Conservation (phyloP, 2,329 filamentous ascomycete genomes). For the Colletotrichum lupini region DNA sequence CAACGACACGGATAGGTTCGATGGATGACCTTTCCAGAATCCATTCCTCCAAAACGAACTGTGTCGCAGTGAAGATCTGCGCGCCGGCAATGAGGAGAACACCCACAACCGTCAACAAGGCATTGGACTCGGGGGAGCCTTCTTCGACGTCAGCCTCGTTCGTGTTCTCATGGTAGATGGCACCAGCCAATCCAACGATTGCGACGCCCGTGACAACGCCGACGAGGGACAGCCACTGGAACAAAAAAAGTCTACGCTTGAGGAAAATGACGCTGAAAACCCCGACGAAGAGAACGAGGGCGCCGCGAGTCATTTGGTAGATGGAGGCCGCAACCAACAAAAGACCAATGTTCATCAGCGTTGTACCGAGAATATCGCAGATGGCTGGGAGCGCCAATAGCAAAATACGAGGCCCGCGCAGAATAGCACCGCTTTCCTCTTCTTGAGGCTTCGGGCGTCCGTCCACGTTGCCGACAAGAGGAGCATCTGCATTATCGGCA, state of each 20-base stretch:
- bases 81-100: constrained; percentile 92
- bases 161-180: constrained; percentile 78
- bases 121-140: constrained; percentile 44
- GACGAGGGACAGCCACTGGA: constrained; percentile 91
- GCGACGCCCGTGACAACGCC: constrained; percentile 91
- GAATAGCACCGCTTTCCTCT: constrained; percentile 64
- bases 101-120: constrained; percentile 80
- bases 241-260: constrained; percentile 80
- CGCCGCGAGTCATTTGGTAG: constrained; percentile 98
- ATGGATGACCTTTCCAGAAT: constrained; percentile 75
- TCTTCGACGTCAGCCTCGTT: constrained; percentile 45
- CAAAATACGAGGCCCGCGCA: constrained; percentile 77
- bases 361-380: constrained; percentile 95
- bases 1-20: constrained; percentile 90
- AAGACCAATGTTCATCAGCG: constrained; percentile 95
- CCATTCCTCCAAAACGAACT: constrained; percentile 96
- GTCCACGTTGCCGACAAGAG: constrained; percentile 54
- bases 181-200: constrained; percentile 89
- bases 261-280: constrained; percentile 95
- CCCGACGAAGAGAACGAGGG: constrained; percentile 94
- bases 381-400: constrained; percentile 87
- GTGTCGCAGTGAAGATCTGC: constrained; percentile 95
- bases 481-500: constrained; percentile 55
- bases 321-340: constrained; percentile 95
- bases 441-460: constrained; percentile 60